These are phyloP conservation scores for Vitis cinerea DNA, from an alignment of 164 flowering plant genomes.

Conservation along the genomic window DNA sequence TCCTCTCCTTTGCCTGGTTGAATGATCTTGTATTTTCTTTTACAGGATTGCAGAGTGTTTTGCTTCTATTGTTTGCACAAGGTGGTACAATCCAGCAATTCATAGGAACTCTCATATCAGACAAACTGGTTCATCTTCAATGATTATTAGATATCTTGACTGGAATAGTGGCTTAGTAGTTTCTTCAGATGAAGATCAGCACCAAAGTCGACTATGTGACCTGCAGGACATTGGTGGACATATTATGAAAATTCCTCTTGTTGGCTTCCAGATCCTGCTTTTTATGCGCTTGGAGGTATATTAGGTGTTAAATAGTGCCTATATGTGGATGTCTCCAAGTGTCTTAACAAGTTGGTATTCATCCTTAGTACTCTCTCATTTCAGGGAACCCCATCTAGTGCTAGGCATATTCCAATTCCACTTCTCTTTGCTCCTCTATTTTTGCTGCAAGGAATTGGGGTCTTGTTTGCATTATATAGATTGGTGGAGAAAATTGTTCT, in stretches of 20 bases:
- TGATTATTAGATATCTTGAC: constrained; percentile 57
- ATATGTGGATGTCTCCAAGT: background rate
- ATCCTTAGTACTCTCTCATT: constrained; percentile 13
- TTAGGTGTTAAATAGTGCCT: background rate
- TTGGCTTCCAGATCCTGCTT: constrained; percentile 73
- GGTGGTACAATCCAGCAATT: constrained; percentile 89
- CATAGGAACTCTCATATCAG: constrained; percentile 49
- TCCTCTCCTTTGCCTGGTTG: background rate
- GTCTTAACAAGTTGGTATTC: constrained; percentile 5
- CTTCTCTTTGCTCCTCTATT: constrained; percentile 73
- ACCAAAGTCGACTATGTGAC: constrained; percentile 51
- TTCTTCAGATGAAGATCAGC: constrained; percentile 56
- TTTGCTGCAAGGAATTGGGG: constrained; percentile 77
- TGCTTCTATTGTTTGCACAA: constrained; percentile 91
- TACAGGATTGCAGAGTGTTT: constrained; percentile 91
- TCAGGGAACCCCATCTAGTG: constrained; percentile 78
- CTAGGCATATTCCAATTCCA: constrained; percentile 52
- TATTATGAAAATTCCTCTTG: constrained; percentile 80
- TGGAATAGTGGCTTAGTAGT: constrained; percentile 70
- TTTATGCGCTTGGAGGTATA: constrained; percentile 88
- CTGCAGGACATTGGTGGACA: constrained; percentile 89
- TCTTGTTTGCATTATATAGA: constrained; percentile 60
- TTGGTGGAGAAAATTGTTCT: constrained; percentile 71
- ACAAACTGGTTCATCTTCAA: constrained; percentile 57
- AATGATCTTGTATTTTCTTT: constrained; percentile 4